Percentiles rank a stretch among this genome's conserved stretches.
Evolutionary conservation across 192 early-diverging fungal species (phyloP).

Genomic region (Rhizoclosmatium globosum): DNA sequence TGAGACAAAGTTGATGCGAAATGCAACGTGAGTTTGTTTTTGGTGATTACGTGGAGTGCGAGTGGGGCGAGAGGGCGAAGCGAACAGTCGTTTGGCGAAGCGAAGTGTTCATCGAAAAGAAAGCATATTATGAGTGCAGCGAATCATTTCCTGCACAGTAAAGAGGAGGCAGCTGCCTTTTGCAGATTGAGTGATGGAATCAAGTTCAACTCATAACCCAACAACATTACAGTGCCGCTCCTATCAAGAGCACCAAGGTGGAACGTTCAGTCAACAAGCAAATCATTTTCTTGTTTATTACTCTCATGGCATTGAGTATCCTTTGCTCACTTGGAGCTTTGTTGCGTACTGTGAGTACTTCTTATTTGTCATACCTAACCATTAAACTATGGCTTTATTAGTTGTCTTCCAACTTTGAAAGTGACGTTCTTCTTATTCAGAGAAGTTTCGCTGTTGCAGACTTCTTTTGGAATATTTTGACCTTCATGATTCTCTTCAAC

Average conservation of each 20-base stretch:
- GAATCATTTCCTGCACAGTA: neutral
- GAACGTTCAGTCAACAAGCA: slow-evolving; percentile 92
- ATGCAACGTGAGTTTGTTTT: slow-evolving; percentile 68
- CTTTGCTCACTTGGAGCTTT: slow-evolving; percentile 85
- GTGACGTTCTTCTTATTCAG: slow-evolving; percentile 39
- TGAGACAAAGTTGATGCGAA: slow-evolving; percentile 97
- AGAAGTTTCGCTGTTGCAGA: slow-evolving; percentile 25
- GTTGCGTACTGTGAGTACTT: slow-evolving; percentile 36
- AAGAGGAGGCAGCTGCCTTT: too few relatives aligned
- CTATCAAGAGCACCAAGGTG: slow-evolving; percentile 93
- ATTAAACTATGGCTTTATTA: neutral
- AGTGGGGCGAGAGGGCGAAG: too few relatives aligned
- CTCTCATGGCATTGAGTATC: slow-evolving; percentile 83
- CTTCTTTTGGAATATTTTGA: slow-evolving; percentile 90
- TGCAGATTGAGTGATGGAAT: too few relatives aligned
- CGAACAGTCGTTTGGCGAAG: too few relatives aligned
- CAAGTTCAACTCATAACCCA: too few relatives aligned
- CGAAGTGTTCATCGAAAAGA: neutral
- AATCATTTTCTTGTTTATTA: slow-evolving; percentile 91
- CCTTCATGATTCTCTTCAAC: slow-evolving; percentile 98
- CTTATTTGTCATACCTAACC: neutral
- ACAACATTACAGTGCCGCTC: slow-evolving; percentile 65
- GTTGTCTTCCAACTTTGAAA: slow-evolving; percentile 47
- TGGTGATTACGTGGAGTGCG: too few relatives aligned
- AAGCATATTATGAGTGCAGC: neutral